These are phyloP conservation scores for Neurospora africana DNA, from an alignment of 495 filamentous ascomycete species.

Conservation along the genomic window DNA sequence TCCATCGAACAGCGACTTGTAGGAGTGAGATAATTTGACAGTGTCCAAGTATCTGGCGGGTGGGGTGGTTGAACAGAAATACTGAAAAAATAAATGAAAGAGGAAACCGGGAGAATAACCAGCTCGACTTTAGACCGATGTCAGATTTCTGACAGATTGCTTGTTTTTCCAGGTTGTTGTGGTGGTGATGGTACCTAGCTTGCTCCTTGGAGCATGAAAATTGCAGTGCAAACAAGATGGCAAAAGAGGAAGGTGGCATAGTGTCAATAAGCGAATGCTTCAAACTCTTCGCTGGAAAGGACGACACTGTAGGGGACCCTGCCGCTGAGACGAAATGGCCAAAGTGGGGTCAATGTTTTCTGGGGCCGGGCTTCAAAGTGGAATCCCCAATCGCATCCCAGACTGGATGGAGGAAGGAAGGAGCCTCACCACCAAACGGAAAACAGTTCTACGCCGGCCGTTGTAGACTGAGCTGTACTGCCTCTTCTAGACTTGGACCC, in stretches of 20 bases:
- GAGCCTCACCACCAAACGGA: neutral
- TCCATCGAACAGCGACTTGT: neutral
- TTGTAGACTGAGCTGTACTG: neutral
- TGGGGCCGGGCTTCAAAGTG: neutral
- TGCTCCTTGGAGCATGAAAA: neutral
- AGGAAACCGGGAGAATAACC: neutral
- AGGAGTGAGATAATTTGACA: slow-evolving; percentile 8
- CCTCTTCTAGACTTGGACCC: neutral
- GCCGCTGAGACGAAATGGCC: neutral
- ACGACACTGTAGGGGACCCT: neutral
- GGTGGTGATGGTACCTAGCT: neutral
- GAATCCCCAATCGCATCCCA: neutral
- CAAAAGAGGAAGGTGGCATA: neutral
- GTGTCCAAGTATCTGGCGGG: neutral
- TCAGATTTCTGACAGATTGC: neutral
- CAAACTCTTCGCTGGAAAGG: neutral
- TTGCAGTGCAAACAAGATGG: neutral
- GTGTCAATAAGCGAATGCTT: neutral
- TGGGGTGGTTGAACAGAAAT: neutral
- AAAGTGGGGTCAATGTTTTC: neutral
- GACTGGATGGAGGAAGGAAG: neutral
- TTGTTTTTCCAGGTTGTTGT: neutral
- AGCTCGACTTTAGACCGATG: neutral
- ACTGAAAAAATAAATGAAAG: neutral
- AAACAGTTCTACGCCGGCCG: neutral